A percentile compares a stretch with the other conserved stretches of the same genome.
Evolutionary conservation across 768 basidiomycete genomes (phyloP).

Genomic region (Phlegmacium glaucopus): DNA sequence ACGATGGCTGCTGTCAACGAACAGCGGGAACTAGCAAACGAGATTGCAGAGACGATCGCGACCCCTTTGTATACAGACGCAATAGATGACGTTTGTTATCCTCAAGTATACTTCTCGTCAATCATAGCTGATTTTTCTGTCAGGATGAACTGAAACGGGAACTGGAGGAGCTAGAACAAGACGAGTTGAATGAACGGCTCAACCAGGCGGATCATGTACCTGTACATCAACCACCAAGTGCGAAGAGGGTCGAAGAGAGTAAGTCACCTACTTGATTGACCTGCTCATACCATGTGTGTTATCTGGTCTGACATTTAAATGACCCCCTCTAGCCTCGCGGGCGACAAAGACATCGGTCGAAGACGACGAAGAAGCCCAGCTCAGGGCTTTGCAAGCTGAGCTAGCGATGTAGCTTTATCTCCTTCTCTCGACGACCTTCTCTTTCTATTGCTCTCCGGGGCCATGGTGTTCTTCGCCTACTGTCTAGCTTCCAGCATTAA

Average conservation of each 20-base stretch:
- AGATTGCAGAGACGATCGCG: conserved; percentile 88
- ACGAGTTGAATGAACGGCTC: conserved; percentile 80
- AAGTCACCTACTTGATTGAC: conserved; percentile 26
- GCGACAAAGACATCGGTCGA: conserved; percentile 46
- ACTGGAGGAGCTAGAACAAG: conserved; percentile 85
- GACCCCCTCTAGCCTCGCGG: conserved; percentile 1
- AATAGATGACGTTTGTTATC: conserved; percentile 61
- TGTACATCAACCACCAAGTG: conserved; percentile 70
- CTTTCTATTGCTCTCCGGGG: neutral
- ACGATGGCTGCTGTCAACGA: conserved; percentile 87
- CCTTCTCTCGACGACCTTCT: neutral
- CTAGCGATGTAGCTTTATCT: conserved; percentile 64
- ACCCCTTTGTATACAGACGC: conserved; percentile 57
- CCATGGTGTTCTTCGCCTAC: too few species aligned
- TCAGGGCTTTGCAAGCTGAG: conserved; percentile 84
- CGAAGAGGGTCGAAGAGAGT: conserved; percentile 48
- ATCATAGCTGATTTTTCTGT: neutral
- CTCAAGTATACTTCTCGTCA: conserved; percentile 1
- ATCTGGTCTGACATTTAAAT: neutral
- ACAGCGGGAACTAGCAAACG: conserved; percentile 88
- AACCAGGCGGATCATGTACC: conserved; percentile 88
- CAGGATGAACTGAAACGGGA: conserved; percentile 74
- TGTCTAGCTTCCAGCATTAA: too few species aligned
- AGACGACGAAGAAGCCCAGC: conserved; percentile 90
- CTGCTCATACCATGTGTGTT: neutral